Evolutionary conservation across 352 stramenopile genomes (phyloP).

Genomic region (Phytophthora rubi): DNA sequence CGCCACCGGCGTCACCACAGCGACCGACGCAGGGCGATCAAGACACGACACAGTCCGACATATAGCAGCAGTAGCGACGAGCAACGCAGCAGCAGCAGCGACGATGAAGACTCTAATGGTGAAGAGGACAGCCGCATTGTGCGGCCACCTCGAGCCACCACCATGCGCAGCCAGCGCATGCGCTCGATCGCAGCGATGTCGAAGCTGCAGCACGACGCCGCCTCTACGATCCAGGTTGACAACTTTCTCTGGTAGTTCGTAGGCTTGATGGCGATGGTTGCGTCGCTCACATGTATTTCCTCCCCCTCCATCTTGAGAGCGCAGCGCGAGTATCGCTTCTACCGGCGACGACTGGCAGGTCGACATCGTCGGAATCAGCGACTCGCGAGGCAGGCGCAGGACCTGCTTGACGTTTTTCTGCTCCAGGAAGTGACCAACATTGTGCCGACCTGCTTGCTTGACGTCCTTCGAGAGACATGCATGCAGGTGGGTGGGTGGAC

Average conservation of each 20-base stretch:
- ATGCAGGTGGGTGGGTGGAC: conserved; percentile 24
- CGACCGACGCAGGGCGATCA: not conserved
- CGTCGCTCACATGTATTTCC: too few species aligned
- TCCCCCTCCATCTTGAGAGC: not conserved
- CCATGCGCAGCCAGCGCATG: conserved; percentile 50
- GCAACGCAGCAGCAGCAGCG: conserved; percentile 10
- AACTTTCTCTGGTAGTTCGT: too few species aligned
- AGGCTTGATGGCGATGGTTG: too few species aligned
- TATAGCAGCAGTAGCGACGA: conserved; percentile 18
- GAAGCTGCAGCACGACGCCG: conserved; percentile 49
- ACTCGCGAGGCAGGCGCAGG: conserved; percentile 23
- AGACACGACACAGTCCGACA: not conserved
- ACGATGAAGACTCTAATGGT: conserved; percentile 9
- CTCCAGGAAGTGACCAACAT: conserved; percentile 35
- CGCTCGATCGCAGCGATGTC: conserved; percentile 55
- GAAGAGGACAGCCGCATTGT: conserved; percentile 11
- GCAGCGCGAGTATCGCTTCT: conserved; percentile 55
- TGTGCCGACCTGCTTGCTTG: conserved; percentile 48
- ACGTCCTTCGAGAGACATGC: conserved; percentile 42
- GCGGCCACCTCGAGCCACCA: not conserved
- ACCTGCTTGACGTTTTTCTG: conserved; percentile 47
- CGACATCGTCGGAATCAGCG: conserved; percentile 23
- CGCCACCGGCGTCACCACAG: not conserved
- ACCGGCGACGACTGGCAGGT: conserved; percentile 35
- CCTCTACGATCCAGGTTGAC: conserved; percentile 50